Evolutionary conservation across 202 grass and related monocot species (phyloP), one percentile per base, ranked within the genome.

Genomic region (Panicum virgatum): DNA sequence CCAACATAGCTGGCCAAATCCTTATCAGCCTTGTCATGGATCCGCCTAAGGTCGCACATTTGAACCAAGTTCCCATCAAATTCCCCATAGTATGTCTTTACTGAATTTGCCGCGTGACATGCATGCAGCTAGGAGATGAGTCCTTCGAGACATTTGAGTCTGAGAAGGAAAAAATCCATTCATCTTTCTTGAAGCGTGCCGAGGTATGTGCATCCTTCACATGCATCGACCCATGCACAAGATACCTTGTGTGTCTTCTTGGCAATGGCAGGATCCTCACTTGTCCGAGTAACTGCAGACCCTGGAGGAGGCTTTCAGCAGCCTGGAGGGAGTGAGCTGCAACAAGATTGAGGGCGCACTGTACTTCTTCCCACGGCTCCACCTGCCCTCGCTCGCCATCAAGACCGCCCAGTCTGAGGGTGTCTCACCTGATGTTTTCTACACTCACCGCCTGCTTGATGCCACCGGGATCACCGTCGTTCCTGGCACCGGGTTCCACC

Each of bases 1-100:
- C 94, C 80, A 97, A 94, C 77, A 90, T 86, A 68, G 66, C 69
- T 67, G 91, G 91, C 26, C 94, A 97, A 69, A 92, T 94, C 69
- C 86, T 91, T 62, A 63, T 22, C 3, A 89, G 83, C 73, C 86
- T 94, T 79, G 48, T 84, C 12, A 94, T 94, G 89, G 90, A 94
- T 72, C 78, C 92, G 27, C 92, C 86, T 11, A 79, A 91, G 92
- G 92, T 94, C 60, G 50, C 2, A 20, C 50, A 51, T 10, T 32
- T 2, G 29, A 56, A 54, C 48, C 56, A n/a, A 53, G 25, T 15
- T 20, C 12, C n/a, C 12, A 74, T 32, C 36, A 15, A 16, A 39
- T 20, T 52, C 3, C 10, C 32, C 36, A 5, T n/a, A n/a, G n/a
- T 12, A 22, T 73, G 29, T 12, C 46, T 37, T 68, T 27, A 68